A percentile compares a stretch with the other conserved stretches of the same genome.
These are phyloP conservation scores for Penicillium bialowiezense DNA, from an alignment of 495 filamentous ascomycete genomes.

Conservation along the genomic window DNA sequence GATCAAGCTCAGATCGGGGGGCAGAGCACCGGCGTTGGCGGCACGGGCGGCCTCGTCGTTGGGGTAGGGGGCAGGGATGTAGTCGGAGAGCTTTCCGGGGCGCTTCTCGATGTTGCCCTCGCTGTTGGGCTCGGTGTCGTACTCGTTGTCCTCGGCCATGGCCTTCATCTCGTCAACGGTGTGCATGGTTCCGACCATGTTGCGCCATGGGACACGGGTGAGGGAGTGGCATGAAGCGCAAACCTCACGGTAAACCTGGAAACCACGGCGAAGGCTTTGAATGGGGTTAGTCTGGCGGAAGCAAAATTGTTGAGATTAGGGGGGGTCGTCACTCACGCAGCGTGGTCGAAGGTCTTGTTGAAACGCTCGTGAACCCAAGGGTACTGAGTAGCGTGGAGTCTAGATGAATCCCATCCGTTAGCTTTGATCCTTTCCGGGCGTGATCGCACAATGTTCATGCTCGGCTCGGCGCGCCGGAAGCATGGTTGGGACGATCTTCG, in stretches of 20 bases:
- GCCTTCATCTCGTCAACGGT: slow-evolving; percentile 97
- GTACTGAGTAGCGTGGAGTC: slow-evolving; percentile 86
- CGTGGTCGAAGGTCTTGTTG: slow-evolving; percentile 94
- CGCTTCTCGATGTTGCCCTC: slow-evolving; percentile 97
- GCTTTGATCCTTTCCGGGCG: slow-evolving; percentile 9
- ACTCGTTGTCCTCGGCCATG: slow-evolving; percentile 96
- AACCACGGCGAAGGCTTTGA: slow-evolving; percentile 89
- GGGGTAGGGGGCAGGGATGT: slow-evolving; percentile 91
- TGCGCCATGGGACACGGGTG: slow-evolving; percentile 86
- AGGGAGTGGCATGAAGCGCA: slow-evolving; percentile 98
- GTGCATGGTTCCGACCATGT: slow-evolving; percentile 85
- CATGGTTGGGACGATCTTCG: slow-evolving; percentile 7
- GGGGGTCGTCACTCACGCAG: slow-evolving; percentile 63
- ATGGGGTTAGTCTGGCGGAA: slow-evolving; percentile 25
- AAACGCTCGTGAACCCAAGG: slow-evolving; percentile 93
- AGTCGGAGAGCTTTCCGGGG: slow-evolving; percentile 96
- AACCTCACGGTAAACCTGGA: slow-evolving; percentile 99
- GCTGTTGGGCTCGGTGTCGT: slow-evolving; percentile 97
- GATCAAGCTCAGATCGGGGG: slow-evolving; percentile 96
- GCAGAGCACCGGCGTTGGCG: slow-evolving; percentile 96
- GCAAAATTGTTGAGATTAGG: neutral
- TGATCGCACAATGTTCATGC: slow-evolving; percentile 27
- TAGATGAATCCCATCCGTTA: slow-evolving; percentile 32
- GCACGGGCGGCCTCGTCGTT: slow-evolving; percentile 98
- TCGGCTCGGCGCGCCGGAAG: slow-evolving; percentile 29